These are phyloP conservation scores for Chlamydomonas sp. DNA, from an alignment of 139 green algal species.

Conservation along the genomic window DNA sequence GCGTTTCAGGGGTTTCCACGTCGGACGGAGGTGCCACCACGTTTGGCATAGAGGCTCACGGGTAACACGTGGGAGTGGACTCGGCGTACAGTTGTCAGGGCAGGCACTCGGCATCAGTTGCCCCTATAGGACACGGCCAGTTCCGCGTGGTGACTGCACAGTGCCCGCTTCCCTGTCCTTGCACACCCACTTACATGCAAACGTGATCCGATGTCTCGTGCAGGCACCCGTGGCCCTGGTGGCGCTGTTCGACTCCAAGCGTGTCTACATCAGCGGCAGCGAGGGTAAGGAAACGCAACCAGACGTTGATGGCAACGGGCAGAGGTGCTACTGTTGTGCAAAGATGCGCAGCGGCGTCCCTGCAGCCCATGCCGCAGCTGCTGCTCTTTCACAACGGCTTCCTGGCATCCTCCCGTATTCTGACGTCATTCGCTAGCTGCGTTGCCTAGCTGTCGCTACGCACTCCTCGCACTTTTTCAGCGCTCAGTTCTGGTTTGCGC, in stretches of 20 bases:
- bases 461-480: background rate
- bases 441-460: background rate
- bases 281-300: slow-evolving; percentile 1
- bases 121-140: too few relatives aligned
- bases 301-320: background rate
- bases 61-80: too few relatives aligned
- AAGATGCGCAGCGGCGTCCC: background rate
- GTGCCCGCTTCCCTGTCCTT: too few relatives aligned
- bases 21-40: too few relatives aligned
- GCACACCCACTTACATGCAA: too few relatives aligned
- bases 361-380: background rate
- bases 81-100: too few relatives aligned
- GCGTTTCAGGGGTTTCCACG: too few relatives aligned
- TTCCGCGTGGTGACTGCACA: too few relatives aligned
- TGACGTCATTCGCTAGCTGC: background rate
- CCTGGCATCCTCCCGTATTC: background rate
- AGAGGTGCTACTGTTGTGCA: background rate
- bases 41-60: too few relatives aligned
- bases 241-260: slow-evolving; percentile 56
- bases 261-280: slow-evolving; percentile 52
- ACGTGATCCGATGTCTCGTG: too few relatives aligned
- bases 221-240: slow-evolving; percentile 49
- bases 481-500: background rate
- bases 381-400: background rate
- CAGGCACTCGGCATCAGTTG: too few relatives aligned